Evolutionary conservation across 2,329 filamentous ascomycete genomes (phyloP).

Genomic region (Ophiosphaerella narmari): DNA sequence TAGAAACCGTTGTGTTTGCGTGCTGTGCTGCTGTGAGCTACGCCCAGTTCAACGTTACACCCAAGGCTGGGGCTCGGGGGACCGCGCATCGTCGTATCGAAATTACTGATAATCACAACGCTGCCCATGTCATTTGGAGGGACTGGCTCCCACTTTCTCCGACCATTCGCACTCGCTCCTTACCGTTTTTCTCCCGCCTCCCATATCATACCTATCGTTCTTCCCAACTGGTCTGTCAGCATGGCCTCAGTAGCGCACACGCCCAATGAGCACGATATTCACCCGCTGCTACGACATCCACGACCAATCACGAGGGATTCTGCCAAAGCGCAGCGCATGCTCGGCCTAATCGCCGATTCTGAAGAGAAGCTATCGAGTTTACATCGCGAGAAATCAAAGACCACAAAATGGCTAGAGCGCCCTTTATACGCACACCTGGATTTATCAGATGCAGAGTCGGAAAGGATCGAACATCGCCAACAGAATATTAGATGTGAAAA

Average conservation of each 20-base stretch:
- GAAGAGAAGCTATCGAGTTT: constrained; percentile 21
- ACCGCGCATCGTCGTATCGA: constrained; percentile 22
- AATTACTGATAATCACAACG: constrained; percentile 27
- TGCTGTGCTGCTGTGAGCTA: constrained; percentile 23
- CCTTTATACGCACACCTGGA: constrained; percentile 29
- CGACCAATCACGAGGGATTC: constrained; percentile 31
- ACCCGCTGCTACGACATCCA: constrained; percentile 30
- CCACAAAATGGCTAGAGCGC: constrained; percentile 34
- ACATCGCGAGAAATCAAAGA: constrained; percentile 28
- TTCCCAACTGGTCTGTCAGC: constrained; percentile 3
- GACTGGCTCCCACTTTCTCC: constrained; percentile 12
- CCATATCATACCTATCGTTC: not conserved
- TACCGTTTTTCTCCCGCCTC: constrained; percentile 8
- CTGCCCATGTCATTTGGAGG: constrained; percentile 23
- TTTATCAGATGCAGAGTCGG: constrained; percentile 20
- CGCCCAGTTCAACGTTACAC: constrained; percentile 20
- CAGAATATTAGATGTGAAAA: constrained; percentile 1
- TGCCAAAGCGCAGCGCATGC: constrained; percentile 33
- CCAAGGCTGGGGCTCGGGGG: constrained; percentile 15
- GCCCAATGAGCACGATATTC: constrained; percentile 22
- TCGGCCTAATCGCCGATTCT: constrained; percentile 27
- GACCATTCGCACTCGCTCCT: constrained; percentile 18
- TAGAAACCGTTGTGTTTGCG: constrained; percentile 11
- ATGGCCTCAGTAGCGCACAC: constrained; percentile 29
- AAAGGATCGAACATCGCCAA: constrained; percentile 4